Conservation (phyloP, 225 moss, liverwort and hornwort species). For the Polytrichum commune region DNA sequence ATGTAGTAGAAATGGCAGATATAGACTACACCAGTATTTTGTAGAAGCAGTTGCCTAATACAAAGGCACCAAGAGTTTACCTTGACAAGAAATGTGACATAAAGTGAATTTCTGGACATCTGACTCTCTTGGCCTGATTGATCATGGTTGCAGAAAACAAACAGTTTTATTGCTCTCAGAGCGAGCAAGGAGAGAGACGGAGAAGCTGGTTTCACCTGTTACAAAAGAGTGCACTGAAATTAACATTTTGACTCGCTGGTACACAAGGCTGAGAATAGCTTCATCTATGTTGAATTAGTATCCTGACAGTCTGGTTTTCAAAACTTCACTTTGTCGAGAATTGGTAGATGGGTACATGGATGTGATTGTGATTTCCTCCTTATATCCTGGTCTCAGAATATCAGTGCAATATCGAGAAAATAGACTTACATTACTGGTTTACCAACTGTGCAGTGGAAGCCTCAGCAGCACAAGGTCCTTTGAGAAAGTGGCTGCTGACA, state of each 20-base stretch:
- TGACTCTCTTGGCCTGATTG: conserved; percentile 13
- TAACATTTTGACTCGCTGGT: conserved; percentile 60
- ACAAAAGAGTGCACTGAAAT: conserved; percentile 62
- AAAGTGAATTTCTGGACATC: too few species aligned
- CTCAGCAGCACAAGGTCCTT: conserved; percentile 66
- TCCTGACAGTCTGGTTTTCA: too few species aligned
- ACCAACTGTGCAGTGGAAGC: conserved; percentile 42
- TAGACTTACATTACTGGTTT: too few species aligned
- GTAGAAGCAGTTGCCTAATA: not conserved
- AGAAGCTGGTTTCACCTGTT: conserved; percentile 54
- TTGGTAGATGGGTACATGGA: too few species aligned
- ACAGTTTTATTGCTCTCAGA: conserved; percentile 66
- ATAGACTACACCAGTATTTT: not conserved
- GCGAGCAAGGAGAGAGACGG: conserved; percentile 64
- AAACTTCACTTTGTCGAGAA: too few species aligned
- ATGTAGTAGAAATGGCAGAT: not conserved
- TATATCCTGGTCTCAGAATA: too few species aligned
- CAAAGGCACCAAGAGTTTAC: not conserved
- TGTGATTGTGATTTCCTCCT: too few species aligned
- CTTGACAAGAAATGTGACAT: too few species aligned
- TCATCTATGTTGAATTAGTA: too few species aligned
- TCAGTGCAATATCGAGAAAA: too few species aligned
- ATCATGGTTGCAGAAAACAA: conserved; percentile 47
- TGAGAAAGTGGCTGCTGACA: conserved; percentile 65
- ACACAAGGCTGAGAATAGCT: conserved; percentile 8